These are phyloP conservation scores for Solanum appendiculatum DNA, from an alignment of 257 asterid species.

Conservation along the genomic window DNA sequence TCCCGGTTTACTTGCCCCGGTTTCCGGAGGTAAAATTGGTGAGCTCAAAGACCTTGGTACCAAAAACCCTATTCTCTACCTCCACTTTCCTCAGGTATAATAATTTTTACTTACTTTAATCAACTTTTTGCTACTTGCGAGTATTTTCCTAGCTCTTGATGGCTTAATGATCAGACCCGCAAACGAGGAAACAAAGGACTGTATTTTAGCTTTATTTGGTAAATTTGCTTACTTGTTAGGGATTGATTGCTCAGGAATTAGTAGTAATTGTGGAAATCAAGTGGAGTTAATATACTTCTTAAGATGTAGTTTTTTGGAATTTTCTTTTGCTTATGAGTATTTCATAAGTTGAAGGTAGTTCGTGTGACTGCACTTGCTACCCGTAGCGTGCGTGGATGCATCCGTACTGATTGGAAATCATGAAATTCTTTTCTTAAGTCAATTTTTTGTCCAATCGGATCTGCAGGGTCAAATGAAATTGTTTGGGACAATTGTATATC, in stretches of 20 bases:
- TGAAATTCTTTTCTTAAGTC: background rate
- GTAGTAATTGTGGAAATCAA: background rate
- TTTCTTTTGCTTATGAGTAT: background rate
- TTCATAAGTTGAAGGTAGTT: background rate
- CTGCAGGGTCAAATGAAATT: conserved; percentile 86
- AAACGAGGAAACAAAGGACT: background rate
- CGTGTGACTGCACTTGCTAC: background rate
- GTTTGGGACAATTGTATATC: conserved; percentile 85
- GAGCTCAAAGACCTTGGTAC: conserved; percentile 52
- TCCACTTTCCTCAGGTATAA: conserved; percentile 76
- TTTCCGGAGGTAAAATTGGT: conserved; percentile 52
- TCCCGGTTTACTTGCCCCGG: conserved; percentile 70
- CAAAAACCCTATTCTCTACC: conserved; percentile 81
- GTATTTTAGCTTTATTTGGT: background rate
- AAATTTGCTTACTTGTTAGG: background rate
- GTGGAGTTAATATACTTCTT: background rate
- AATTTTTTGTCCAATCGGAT: background rate
- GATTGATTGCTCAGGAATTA: background rate
- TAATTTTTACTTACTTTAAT: background rate
- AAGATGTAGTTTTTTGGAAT: background rate
- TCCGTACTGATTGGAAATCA: background rate
- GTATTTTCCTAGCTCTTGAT: background rate
- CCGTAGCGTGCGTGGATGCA: background rate
- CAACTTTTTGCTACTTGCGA: background rate
- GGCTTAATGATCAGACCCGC: background rate